These are phyloP conservation scores for Pyronema omphalodes DNA, from an alignment of 495 filamentous ascomycete species.

Conservation along the genomic window DNA sequence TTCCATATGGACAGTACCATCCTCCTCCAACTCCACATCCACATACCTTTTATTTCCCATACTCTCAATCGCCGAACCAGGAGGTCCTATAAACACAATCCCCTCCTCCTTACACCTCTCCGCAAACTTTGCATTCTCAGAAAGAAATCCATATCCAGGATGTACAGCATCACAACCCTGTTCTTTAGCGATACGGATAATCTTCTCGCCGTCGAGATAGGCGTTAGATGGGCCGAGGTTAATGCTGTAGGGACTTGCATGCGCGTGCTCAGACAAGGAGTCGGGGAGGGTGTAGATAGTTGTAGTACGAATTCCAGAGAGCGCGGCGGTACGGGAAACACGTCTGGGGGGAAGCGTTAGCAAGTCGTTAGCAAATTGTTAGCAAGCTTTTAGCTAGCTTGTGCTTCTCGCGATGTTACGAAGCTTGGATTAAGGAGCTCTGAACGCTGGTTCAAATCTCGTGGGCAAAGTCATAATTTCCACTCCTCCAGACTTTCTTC, in stretches of 20 bases:
- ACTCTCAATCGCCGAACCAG: conserved; percentile 78
- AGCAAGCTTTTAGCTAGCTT: background rate
- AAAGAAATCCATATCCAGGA: conserved; percentile 87
- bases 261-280: conserved; percentile 67
- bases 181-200: conserved; percentile 69
- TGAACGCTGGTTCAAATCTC: too few relatives aligned
- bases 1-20: too few relatives aligned
- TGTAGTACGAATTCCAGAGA: conserved; percentile 81
- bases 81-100: conserved; percentile 85
- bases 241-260: conserved; percentile 60
- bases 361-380: conserved; percentile 4
- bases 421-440: background rate
- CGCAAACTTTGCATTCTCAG: conserved; percentile 86
- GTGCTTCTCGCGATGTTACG: background rate
- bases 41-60: conserved; percentile 89
- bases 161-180: conserved; percentile 80
- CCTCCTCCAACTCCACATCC: too few relatives aligned
- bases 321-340: conserved; percentile 67
- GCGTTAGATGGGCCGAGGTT: conserved; percentile 64
- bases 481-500: too few relatives aligned
- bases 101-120: conserved; percentile 77
- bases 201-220: conserved; percentile 84
- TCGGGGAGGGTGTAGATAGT: conserved; percentile 93
- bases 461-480: too few relatives aligned
- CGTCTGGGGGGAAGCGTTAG: conserved; percentile 32